Conservation (phyloP, 139 green algal genomes). For the Zygnema cylindricum region DNA sequence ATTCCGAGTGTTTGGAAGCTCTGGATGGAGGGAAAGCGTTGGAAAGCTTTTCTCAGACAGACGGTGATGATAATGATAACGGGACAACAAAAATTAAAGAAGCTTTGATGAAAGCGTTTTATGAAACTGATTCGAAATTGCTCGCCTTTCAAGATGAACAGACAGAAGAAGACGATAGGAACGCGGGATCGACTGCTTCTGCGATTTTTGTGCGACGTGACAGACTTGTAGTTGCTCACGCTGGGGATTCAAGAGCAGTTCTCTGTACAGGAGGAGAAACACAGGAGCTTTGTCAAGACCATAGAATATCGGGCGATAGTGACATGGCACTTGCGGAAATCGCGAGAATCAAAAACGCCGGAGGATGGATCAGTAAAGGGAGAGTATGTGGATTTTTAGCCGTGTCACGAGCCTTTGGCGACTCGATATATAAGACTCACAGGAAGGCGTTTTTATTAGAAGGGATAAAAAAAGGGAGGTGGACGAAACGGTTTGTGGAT, state of each 20-base stretch:
- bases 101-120: background rate
- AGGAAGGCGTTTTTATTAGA: constrained; percentile 8
- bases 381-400: constrained; percentile 18
- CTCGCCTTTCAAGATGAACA: constrained; percentile 5
- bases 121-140: background rate
- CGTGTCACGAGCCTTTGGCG: constrained; percentile 29
- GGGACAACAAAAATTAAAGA: background rate
- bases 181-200: constrained; percentile 34
- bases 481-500: constrained; percentile 11
- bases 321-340: constrained; percentile 32
- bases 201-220: constrained; percentile 45
- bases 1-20: constrained; percentile 16
- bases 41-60: background rate
- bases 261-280: constrained; percentile 25
- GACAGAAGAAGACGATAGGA: background rate
- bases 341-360: constrained; percentile 34
- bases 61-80: background rate
- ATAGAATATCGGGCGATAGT: constrained; percentile 20
- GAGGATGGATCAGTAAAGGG: constrained; percentile 37
- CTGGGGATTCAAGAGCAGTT: constrained; percentile 33
- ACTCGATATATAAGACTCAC: constrained; percentile 20
- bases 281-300: constrained; percentile 41
- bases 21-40: background rate
- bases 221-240: constrained; percentile 28
- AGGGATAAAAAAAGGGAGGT: constrained; percentile 31